These are phyloP conservation scores for Lichenothelia convexa DNA, from an alignment of 495 filamentous ascomycete species.

Conservation along the genomic window DNA sequence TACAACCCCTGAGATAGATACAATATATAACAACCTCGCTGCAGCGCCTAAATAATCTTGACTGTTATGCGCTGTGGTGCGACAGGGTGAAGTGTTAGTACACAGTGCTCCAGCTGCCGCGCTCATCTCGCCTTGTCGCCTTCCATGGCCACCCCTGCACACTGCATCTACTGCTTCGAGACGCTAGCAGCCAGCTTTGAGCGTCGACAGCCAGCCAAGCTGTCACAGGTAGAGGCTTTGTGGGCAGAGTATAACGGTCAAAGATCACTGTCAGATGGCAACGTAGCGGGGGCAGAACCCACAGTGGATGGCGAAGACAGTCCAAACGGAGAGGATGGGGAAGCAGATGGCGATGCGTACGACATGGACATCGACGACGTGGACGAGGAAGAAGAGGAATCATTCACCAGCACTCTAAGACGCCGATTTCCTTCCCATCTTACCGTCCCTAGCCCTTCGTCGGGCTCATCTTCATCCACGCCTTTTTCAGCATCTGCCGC, in stretches of 20 bases:
- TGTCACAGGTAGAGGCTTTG: constrained; percentile 51
- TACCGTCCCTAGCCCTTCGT: constrained; percentile 17
- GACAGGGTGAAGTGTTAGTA: too few relatives aligned
- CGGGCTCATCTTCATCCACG: constrained; percentile 23
- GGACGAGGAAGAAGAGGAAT: constrained; percentile 8
- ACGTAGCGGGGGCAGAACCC: constrained; percentile 17
- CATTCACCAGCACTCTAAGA: constrained; percentile 1
- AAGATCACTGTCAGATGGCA: not conserved
- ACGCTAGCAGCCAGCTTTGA: constrained; percentile 48
- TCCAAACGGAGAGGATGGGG: constrained; percentile 16
- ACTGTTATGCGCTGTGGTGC: too few relatives aligned
- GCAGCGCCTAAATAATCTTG: too few relatives aligned
- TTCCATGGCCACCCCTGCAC: constrained; percentile 74
- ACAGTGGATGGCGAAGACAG: constrained; percentile 6
- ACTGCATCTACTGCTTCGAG: constrained; percentile 90
- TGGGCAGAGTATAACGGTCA: constrained; percentile 35
- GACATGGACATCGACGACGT: too few relatives aligned
- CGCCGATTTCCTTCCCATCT: constrained; percentile 16
- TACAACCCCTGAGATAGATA: too few relatives aligned
- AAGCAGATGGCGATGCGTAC: constrained; percentile 13
- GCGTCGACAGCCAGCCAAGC: constrained; percentile 34
- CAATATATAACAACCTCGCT: too few relatives aligned
- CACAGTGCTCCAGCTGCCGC: too few relatives aligned
- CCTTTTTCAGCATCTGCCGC: constrained; percentile 29
- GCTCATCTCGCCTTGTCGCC: too few relatives aligned